Evolutionary conservation across 2,329 filamentous ascomycete genomes (phyloP).

Genomic region (Aspergillus sojae): DNA sequence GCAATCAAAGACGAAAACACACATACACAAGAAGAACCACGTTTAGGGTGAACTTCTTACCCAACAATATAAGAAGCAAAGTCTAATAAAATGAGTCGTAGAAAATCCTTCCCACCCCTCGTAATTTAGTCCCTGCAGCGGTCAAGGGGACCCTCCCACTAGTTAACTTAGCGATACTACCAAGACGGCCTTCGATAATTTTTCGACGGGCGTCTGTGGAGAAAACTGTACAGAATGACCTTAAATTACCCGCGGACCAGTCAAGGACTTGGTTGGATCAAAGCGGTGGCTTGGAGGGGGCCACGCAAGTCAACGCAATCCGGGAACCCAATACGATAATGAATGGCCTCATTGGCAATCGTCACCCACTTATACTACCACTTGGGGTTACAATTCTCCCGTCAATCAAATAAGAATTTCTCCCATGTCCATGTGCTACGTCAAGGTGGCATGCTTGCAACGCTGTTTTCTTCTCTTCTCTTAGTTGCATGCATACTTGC

Average conservation of each 20-base stretch:
- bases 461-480: background rate
- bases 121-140: background rate
- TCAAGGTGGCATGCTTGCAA: background rate
- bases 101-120: background rate
- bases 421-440: background rate
- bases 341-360: background rate
- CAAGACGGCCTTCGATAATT: background rate
- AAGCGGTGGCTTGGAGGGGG: slow-evolving; percentile 1
- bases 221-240: background rate
- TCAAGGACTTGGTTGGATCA: background rate
- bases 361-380: background rate
- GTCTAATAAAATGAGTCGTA: background rate
- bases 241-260: slow-evolving; percentile 1
- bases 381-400: background rate
- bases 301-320: slow-evolving; percentile 7
- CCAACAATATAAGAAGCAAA: background rate
- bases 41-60: background rate
- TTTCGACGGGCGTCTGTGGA: background rate
- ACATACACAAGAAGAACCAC: background rate
- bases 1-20: background rate
- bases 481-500: background rate
- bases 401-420: background rate
- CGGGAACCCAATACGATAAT: background rate
- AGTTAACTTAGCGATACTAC: background rate
- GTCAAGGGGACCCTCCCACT: background rate